Evolutionary conservation across 345 rosid genomes (phyloP), one percentile per base, ranked within the genome.

Genomic region (Erysimum cheiranthoides): DNA sequence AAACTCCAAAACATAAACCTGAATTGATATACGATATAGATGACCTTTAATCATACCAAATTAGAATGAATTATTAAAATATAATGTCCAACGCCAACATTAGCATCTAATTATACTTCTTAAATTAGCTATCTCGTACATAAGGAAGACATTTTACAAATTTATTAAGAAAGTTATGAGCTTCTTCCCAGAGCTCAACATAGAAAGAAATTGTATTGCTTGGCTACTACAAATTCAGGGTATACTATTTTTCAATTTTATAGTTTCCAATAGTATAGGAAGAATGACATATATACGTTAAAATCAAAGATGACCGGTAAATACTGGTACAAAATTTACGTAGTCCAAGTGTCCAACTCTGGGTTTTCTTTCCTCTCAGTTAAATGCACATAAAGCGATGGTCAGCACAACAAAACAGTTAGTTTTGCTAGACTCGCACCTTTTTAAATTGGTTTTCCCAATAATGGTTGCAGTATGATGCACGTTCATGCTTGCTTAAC

Each of bases 401-500:
- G 11, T 27, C 69, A 54, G 34, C 34, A 70, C 11, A 71, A 51
- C 50, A 65, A 59, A 70, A 40, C 64, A 52, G 18, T 36, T 25
- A 51, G 30, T 32, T 71, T 57, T 46, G 65, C 39, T 40, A 47
- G 76, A 78, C 74, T 47, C 86, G 64, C 68, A 93, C 99, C 98
- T 95, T 95, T 86, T 84, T 89, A 74, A 92, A 89, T 77, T 90
- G 93, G 82, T 87, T 84, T 82, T 86, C 94, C 99, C 99, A 95
- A 45, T 95, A 88, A 83, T 88, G 97, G 84, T 93, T 95, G 85
- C 98, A 95, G 82, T 95, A 95, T 16, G 99, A 92, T 14, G 98
- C 99, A 61, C 98, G 98, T 70, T 92, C 97, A 82, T 90, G 98
- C 80, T 90, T 95, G 88, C 94, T 95, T 80, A 95, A 84, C 88